Evolutionary conservation across 106 monocot species (phyloP).

Genomic region (Agapanthus africanus): DNA sequence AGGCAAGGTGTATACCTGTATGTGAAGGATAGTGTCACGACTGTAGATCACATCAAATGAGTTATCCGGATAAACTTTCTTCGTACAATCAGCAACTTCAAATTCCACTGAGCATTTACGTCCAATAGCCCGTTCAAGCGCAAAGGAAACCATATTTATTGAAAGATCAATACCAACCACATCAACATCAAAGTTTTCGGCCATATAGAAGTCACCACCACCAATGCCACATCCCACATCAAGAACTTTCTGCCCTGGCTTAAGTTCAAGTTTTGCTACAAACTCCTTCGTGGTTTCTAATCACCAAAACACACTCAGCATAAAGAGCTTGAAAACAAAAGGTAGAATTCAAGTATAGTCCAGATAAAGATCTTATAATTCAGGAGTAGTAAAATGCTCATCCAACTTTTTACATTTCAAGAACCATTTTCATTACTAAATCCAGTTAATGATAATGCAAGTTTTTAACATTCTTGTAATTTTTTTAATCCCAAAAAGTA

Average conservation of each 20-base stretch:
- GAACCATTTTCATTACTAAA: no score
- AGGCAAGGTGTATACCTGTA: slow-evolving; percentile 33
- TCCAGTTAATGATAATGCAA: no score
- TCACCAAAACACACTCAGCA: no score
- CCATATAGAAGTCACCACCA: slow-evolving; percentile 77
- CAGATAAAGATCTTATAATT: no score
- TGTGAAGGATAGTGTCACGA: slow-evolving; percentile 68
- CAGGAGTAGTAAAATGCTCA: no score
- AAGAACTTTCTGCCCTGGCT: slow-evolving; percentile 50
- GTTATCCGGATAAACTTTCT: slow-evolving; percentile 45
- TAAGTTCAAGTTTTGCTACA: slow-evolving; percentile 51
- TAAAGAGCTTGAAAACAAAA: no score
- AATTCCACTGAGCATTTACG: slow-evolving; percentile 62
- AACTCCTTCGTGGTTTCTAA: slow-evolving; percentile 69
- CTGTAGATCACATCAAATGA: slow-evolving; percentile 73
- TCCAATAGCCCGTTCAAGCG: slow-evolving; percentile 64
- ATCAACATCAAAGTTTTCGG: slow-evolving; percentile 60
- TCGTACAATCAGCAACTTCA: slow-evolving; percentile 61
- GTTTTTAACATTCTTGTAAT: no score
- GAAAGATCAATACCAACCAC: slow-evolving; percentile 69
- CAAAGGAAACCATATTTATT: slow-evolving; percentile 72
- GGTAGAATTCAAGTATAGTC: no score
- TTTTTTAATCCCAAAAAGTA: no score
- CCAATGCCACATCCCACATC: slow-evolving; percentile 79
- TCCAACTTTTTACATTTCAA: no score